Evolutionary conservation across 768 basidiomycete genomes (phyloP).

Genomic region (Lentinula sp.): DNA sequence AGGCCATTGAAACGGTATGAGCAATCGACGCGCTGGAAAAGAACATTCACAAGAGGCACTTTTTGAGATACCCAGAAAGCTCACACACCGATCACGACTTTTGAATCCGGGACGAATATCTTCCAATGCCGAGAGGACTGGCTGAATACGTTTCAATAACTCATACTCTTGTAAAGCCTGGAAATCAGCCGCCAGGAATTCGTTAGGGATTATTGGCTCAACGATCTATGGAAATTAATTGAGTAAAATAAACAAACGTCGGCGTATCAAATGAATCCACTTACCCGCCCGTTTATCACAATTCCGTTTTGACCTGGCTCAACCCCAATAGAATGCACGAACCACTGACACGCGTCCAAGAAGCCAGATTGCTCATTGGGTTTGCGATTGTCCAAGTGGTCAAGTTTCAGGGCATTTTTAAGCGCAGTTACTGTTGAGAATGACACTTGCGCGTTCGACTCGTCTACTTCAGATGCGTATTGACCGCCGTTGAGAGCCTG

Average conservation of each 20-base stretch:
- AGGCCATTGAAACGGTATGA: constrained; percentile 55
- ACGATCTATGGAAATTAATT: constrained; percentile 48
- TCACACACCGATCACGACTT: constrained; percentile 36
- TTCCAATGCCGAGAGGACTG: constrained; percentile 62
- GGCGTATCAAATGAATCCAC: constrained; percentile 16
- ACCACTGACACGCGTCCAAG: constrained; percentile 35
- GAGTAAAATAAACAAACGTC: constrained; percentile 4
- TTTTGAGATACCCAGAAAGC: background rate
- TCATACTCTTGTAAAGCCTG: constrained; percentile 69
- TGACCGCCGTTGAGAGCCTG: constrained; percentile 27
- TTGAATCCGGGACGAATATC: constrained; percentile 36
- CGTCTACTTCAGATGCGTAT: constrained; percentile 5
- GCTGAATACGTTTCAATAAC: constrained; percentile 57
- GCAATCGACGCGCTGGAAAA: constrained; percentile 46
- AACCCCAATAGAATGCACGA: constrained; percentile 54
- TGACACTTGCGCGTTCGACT: constrained; percentile 28
- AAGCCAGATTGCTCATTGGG: constrained; percentile 33
- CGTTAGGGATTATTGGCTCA: constrained; percentile 56
- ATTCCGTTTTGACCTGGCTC: constrained; percentile 56
- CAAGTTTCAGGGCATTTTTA: constrained; percentile 26
- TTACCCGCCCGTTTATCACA: constrained; percentile 79
- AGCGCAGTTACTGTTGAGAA: constrained; percentile 26
- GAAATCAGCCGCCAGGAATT: constrained; percentile 72
- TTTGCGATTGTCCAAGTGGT: constrained; percentile 26
- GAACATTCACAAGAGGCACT: background rate